Evolutionary conservation across 768 basidiomycete genomes (phyloP).

Genomic region (Hygrocybe punicea): DNA sequence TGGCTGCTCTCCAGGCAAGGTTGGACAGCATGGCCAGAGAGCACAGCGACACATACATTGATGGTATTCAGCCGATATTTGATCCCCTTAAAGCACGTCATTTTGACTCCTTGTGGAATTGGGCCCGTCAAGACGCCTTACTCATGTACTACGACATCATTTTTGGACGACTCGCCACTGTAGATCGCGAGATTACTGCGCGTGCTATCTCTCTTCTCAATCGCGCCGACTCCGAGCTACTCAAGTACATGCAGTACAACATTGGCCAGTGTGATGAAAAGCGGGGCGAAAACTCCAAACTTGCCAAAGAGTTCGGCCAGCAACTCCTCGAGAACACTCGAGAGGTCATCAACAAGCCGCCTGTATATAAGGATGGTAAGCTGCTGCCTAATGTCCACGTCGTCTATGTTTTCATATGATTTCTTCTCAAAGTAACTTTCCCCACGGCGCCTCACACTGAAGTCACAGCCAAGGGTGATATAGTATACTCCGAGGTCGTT

Average conservation of each 20-base stretch:
- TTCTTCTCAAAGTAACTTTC: constrained; percentile 76
- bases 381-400: constrained; percentile 10
- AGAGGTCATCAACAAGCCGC: too few relatives aligned
- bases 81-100: too few relatives aligned
- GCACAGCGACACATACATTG: too few relatives aligned
- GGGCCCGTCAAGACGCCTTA: constrained; percentile 95
- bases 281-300: constrained; percentile 85
- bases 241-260: too few relatives aligned
- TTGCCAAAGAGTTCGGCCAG: constrained; percentile 97
- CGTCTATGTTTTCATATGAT: constrained; percentile 9
- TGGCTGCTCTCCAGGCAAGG: too few relatives aligned
- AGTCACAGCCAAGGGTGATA: too few relatives aligned
- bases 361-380: too few relatives aligned
- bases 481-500: too few relatives aligned
- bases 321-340: constrained; percentile 91
- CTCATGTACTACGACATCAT: constrained; percentile 99
- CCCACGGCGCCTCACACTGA: constrained; percentile 96
- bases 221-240: constrained; percentile 87
- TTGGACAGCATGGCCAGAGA: too few relatives aligned
- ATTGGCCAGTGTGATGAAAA: constrained; percentile 72
- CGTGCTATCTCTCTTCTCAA: constrained; percentile 98
- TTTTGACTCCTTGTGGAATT: constrained; percentile 99
- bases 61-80: too few relatives aligned
- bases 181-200: constrained; percentile 92
- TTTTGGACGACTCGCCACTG: too few relatives aligned